Conservation (phyloP, 345 rosid genomes). For the Balakata baccata region DNA sequence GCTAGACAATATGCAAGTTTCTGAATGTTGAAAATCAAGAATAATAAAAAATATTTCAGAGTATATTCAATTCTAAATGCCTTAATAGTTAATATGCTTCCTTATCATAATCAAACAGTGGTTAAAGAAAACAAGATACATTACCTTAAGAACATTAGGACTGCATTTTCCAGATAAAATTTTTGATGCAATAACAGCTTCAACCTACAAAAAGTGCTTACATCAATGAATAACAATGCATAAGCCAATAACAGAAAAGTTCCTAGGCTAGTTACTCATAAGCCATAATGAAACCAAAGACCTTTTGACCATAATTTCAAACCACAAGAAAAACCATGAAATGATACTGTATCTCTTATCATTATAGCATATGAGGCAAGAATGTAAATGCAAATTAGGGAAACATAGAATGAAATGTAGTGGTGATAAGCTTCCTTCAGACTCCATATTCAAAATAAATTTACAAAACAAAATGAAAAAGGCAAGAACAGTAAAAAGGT, state of each 20-base stretch:
- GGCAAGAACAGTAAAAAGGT: too few relatives aligned
- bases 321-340: not conserved
- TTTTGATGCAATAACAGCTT: slow-evolving; percentile 61
- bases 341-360: not conserved
- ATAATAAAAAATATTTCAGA: slow-evolving; percentile 16
- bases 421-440: too few relatives aligned
- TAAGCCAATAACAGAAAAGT: not conserved
- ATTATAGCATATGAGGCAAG: not conserved
- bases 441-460: too few relatives aligned
- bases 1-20: slow-evolving; percentile 72
- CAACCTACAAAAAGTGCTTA: slow-evolving; percentile 47
- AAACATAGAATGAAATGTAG: not conserved
- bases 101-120: slow-evolving; percentile 8
- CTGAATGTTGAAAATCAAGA: slow-evolving; percentile 42
- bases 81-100: slow-evolving; percentile 16
- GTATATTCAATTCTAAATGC: slow-evolving; percentile 6
- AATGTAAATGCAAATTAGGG: not conserved
- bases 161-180: slow-evolving; percentile 58
- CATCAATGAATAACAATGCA: not conserved
- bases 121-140: not conserved
- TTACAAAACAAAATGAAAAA: too few relatives aligned
- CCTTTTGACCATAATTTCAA: not conserved
- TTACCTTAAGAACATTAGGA: slow-evolving; percentile 57
- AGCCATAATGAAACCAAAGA: not conserved
- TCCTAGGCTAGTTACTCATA: not conserved